Conservation (phyloP, 805 yeast species). For the Ogataea zsoltii region DNA sequence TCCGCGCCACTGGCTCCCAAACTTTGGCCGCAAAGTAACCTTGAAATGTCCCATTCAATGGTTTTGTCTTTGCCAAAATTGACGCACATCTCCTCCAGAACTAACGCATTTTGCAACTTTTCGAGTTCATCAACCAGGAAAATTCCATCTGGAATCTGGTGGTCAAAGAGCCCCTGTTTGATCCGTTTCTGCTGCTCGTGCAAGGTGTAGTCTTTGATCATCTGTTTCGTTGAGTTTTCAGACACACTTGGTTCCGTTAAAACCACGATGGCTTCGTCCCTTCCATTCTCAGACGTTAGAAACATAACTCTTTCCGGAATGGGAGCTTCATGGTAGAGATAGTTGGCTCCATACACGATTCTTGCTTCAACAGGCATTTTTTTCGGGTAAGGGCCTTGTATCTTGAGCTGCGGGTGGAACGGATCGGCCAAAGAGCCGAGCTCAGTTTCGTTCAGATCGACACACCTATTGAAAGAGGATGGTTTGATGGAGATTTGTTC, state of each 20-base stretch:
- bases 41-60: slow-evolving; percentile 8
- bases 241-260: slow-evolving; percentile 1
- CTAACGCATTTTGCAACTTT: slow-evolving; percentile 5
- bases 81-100: slow-evolving; percentile 3
- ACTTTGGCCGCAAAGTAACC: slow-evolving; percentile 4
- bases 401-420: slow-evolving; percentile 27
- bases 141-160: slow-evolving; percentile 8
- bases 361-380: slow-evolving; percentile 34
- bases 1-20: background rate
- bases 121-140: slow-evolving; percentile 16
- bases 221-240: slow-evolving; percentile 2
- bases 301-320: slow-evolving; percentile 35
- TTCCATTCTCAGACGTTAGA: slow-evolving; percentile 22
- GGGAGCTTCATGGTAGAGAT: slow-evolving; percentile 33
- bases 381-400: slow-evolving; percentile 26
- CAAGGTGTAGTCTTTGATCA: slow-evolving; percentile 16
- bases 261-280: slow-evolving; percentile 24
- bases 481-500: slow-evolving; percentile 17
- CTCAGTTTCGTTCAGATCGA: slow-evolving; percentile 14
- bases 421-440: slow-evolving; percentile 15
- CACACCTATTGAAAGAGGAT: background rate
- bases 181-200: slow-evolving; percentile 1
- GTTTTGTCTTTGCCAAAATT: background rate
- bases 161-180: background rate
- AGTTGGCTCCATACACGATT: slow-evolving; percentile 35